Evolutionary conservation across 352 stramenopile genomes (phyloP).

Genomic region (Porosira glacialis): DNA sequence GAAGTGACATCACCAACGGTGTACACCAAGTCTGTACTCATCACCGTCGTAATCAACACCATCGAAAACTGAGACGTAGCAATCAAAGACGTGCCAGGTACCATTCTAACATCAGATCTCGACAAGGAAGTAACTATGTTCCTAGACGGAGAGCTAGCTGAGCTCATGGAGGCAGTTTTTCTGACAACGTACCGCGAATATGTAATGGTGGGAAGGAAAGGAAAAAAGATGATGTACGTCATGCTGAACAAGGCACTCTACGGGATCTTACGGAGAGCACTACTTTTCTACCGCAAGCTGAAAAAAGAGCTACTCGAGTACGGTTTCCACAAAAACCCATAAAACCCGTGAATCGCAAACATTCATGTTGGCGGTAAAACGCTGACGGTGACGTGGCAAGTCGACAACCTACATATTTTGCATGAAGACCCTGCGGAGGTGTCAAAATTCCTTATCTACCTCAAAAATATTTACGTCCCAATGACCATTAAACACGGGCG

Average conservation of each 20-base stretch:
- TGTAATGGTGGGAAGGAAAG: not conserved
- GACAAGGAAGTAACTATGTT: slow-evolving; percentile 19
- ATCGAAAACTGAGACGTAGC: not conserved
- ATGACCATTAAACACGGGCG: not conserved
- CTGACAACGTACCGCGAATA: slow-evolving; percentile 8
- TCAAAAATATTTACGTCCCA: slow-evolving; percentile 2
- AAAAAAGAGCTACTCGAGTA: not conserved
- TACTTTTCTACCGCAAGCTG: slow-evolving; percentile 42
- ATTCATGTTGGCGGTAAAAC: slow-evolving; percentile 3
- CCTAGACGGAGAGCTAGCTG: slow-evolving; percentile 10
- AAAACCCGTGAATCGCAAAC: slow-evolving; percentile 17
- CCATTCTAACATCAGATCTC: slow-evolving; percentile 31
- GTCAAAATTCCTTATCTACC: not conserved
- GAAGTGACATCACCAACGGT: not conserved
- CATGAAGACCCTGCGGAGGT: slow-evolving; percentile 3
- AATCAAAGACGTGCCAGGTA: slow-evolving; percentile 14
- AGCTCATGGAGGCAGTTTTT: slow-evolving; percentile 26
- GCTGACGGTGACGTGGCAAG: slow-evolving; percentile 17
- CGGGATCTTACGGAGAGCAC: slow-evolving; percentile 26
- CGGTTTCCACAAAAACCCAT: slow-evolving; percentile 9
- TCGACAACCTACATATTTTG: slow-evolving; percentile 52
- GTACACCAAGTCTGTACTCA: not conserved
- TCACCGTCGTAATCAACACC: not conserved
- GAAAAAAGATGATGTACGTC: slow-evolving; percentile 14
- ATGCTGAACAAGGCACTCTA: slow-evolving; percentile 38